Percentiles rank a stretch among this genome's conserved stretches.
phyloP scores from a whole-genome alignment of 1,284 basidiomycete genomes.

The Lignosus rhinocerotis region DNA sequence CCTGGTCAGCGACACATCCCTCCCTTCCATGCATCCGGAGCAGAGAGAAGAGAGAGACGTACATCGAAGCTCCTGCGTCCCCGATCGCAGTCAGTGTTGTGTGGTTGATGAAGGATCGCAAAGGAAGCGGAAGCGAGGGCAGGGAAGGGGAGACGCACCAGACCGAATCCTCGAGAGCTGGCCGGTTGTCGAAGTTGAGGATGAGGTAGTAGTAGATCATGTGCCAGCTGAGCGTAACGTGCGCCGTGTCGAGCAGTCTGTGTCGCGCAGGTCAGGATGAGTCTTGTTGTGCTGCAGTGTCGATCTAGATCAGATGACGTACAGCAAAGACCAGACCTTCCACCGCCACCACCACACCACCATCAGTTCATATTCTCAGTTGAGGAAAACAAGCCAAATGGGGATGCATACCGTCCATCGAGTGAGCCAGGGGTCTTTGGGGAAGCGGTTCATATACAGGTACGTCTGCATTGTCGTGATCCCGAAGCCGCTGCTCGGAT shows the following conservation, averaged over 20 bases:
- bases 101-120: background rate
- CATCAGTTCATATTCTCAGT: no score
- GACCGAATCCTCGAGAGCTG: conserved; percentile 6
- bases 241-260: conserved; percentile 13
- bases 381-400: background rate
- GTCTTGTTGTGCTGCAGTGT: background rate
- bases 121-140: background rate
- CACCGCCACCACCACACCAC: no score
- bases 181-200: conserved; percentile 15
- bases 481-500: conserved; percentile 10
- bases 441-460: conserved; percentile 15
- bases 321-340: background rate
- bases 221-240: conserved; percentile 18
- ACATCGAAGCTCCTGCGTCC: background rate
- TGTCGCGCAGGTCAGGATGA: background rate
- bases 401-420: conserved; percentile 9
- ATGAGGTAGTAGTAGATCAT: conserved; percentile 23
- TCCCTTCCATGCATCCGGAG: no score
- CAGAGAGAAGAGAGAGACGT: background rate
- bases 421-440: conserved; percentile 13
- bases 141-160: conserved; percentile 13
- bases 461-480: conserved; percentile 22
- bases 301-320: background rate
- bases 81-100: background rate
- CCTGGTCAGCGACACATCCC: no score